Percentiles rank a stretch among this genome's conserved stretches.
These are phyloP conservation scores for Orbilia ellipsospora DNA, from an alignment of 2,329 filamentous ascomycete species.

Conservation along the genomic window DNA sequence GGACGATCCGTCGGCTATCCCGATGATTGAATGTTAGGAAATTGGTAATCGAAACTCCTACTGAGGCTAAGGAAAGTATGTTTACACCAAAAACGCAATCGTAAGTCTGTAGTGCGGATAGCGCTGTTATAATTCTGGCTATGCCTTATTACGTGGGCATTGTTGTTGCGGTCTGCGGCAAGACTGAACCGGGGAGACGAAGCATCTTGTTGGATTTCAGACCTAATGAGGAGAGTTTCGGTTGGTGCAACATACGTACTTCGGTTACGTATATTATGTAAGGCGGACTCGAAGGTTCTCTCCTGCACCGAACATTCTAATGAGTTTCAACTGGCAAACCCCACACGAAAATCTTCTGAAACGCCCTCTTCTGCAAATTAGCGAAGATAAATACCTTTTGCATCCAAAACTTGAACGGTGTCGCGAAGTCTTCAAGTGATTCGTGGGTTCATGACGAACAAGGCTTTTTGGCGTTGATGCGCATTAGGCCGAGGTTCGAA, in stretches of 20 bases:
- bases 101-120: too few species aligned
- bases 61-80: too few species aligned
- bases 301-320: background rate
- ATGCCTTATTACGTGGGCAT: too few species aligned
- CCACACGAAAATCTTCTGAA: background rate
- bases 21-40: background rate
- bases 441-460: background rate
- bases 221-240: slow-evolving; percentile 4
- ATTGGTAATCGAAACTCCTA: background rate
- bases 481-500: background rate
- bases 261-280: slow-evolving; percentile 45
- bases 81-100: too few species aligned
- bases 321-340: background rate
- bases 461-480: slow-evolving; percentile 14
- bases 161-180: too few species aligned
- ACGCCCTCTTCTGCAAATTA: too few species aligned
- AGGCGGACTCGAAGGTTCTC: slow-evolving; percentile 38
- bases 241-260: slow-evolving; percentile 28
- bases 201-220: too few species aligned
- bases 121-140: too few species aligned
- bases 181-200: too few species aligned
- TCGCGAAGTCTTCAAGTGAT: background rate
- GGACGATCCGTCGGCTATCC: background rate
- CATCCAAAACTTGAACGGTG: too few species aligned
- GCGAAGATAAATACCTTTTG: too few species aligned